Percentiles rank a stretch among this genome's conserved stretches.
phyloP scores from a whole-genome alignment of 345 rosid genomes.

The Citrus unshiu region DNA sequence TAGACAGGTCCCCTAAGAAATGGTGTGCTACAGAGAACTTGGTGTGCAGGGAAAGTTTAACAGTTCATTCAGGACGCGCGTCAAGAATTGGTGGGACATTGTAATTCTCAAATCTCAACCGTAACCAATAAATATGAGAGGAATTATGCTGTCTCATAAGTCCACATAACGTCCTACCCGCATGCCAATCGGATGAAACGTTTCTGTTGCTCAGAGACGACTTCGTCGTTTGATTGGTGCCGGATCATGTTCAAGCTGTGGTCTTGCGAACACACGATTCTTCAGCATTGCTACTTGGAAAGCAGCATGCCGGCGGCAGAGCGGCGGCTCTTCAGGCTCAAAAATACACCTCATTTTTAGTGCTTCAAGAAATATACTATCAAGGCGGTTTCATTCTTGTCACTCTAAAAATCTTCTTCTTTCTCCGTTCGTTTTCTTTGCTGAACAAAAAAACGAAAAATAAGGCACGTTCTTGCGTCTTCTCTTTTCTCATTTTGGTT shows the following conservation, averaged over 20 bases:
- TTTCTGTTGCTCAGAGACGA: neutral
- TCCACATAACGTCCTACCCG: neutral
- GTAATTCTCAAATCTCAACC: neutral
- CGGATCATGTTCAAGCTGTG: neutral
- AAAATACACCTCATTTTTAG: neutral
- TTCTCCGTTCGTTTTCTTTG: too few relatives aligned
- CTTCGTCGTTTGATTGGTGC: neutral
- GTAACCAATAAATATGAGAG: neutral
- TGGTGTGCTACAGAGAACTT: neutral
- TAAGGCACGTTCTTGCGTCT: neutral
- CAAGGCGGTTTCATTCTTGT: neutral
- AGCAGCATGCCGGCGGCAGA: neutral
- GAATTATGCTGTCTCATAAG: neutral
- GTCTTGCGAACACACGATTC: neutral
- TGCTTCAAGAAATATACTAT: neutral
- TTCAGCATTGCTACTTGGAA: neutral
- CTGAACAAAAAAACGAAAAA: neutral
- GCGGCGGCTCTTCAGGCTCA: neutral
- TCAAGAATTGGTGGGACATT: neutral
- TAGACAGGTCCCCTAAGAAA: too few relatives aligned
- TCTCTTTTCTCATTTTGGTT: neutral
- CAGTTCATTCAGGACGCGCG: neutral
- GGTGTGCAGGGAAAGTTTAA: neutral
- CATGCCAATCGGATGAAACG: neutral
- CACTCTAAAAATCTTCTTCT: too few relatives aligned